Percentiles rank a stretch among this genome's conserved stretches.
These are phyloP conservation scores for Amoeboaphelidium protococcarum DNA, from an alignment of 371 early-diverging fungal genomes.

Conservation along the genomic window DNA sequence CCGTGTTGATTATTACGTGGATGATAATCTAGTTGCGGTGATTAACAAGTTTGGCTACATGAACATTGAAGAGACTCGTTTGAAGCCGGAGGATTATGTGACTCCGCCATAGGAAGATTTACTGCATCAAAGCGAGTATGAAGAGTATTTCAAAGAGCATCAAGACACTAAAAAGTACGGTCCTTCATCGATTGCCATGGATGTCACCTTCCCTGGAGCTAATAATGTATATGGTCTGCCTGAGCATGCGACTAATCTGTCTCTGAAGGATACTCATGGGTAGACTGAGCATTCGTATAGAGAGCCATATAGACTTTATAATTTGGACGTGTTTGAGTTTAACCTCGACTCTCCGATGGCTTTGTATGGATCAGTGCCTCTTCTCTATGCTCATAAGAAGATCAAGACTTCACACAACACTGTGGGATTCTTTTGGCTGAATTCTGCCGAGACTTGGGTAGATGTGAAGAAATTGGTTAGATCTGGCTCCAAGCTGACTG, in stretches of 20 bases:
- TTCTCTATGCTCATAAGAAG: slow-evolving; percentile 50
- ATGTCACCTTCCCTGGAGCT: slow-evolving; percentile 63
- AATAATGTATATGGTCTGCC: slow-evolving; percentile 82
- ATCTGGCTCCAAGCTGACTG: no score
- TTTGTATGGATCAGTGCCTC: slow-evolving; percentile 80
- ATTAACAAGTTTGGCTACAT: slow-evolving; percentile 63
- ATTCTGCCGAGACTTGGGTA: slow-evolving; percentile 88
- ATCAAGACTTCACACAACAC: slow-evolving; percentile 22
- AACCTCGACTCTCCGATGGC: slow-evolving; percentile 74
- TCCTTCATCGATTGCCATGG: slow-evolving; percentile 70
- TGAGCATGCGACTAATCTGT: slow-evolving; percentile 60
- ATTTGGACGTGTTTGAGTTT: slow-evolving; percentile 92
- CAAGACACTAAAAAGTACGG: slow-evolving; percentile 11
- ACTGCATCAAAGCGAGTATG: not conserved
- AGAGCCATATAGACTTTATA: slow-evolving; percentile 90
- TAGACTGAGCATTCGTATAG: slow-evolving; percentile 18
- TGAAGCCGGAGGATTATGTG: slow-evolving; percentile 21
- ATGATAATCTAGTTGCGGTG: slow-evolving; percentile 26
- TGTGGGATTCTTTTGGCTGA: slow-evolving; percentile 64
- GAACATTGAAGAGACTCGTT: slow-evolving; percentile 50
- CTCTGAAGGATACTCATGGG: slow-evolving; percentile 56
- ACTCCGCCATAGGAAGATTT: slow-evolving; percentile 16
- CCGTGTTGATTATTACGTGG: slow-evolving; percentile 28
- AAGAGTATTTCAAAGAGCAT: slow-evolving; percentile 1
- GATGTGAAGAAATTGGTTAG: slow-evolving; percentile 52